These are phyloP conservation scores for Termitomyces sp. DNA, from an alignment of 768 basidiomycete species.

Conservation along the genomic window DNA sequence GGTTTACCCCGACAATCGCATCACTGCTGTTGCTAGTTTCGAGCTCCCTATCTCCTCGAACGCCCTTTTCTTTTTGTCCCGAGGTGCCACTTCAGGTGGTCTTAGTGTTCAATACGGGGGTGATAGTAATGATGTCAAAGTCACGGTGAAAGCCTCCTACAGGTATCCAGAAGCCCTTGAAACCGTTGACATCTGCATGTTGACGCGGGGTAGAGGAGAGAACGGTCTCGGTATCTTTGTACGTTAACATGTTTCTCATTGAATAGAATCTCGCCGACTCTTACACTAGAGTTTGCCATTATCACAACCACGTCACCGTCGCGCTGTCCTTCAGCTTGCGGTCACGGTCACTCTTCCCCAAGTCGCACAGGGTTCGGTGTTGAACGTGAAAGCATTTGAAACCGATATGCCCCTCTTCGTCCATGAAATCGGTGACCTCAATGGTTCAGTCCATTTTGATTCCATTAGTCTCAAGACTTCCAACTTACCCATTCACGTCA, in stretches of 20 bases:
- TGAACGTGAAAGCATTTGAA: constrained; percentile 35
- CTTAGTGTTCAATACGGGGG: constrained; percentile 18
- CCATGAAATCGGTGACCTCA: constrained; percentile 32
- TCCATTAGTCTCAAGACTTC: constrained; percentile 27
- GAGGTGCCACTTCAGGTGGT: constrained; percentile 20
- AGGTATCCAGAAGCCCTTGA: constrained; percentile 15
- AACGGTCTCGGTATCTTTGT: constrained; percentile 32
- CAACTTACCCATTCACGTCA: constrained; percentile 26
- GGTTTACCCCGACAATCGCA: background rate
- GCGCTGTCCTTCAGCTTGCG: constrained; percentile 14
- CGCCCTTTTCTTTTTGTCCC: constrained; percentile 23
- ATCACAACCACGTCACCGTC: background rate
- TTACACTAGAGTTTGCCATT: constrained; percentile 12
- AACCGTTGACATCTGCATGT: constrained; percentile 20
- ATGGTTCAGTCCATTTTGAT: constrained; percentile 32
- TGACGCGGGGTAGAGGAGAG: constrained; percentile 17
- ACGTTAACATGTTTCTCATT: background rate
- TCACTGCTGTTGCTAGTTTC: constrained; percentile 12
- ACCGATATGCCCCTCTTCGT: constrained; percentile 36
- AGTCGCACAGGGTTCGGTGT: constrained; percentile 9
- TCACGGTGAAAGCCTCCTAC: constrained; percentile 21
- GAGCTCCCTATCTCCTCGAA: constrained; percentile 21
- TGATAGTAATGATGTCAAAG: constrained; percentile 14
- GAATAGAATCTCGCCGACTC: background rate
- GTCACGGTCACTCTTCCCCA: constrained; percentile 21